These are phyloP conservation scores for Cladorrhinum sp. DNA, from an alignment of 2,329 filamentous ascomycete genomes.

Conservation along the genomic window DNA sequence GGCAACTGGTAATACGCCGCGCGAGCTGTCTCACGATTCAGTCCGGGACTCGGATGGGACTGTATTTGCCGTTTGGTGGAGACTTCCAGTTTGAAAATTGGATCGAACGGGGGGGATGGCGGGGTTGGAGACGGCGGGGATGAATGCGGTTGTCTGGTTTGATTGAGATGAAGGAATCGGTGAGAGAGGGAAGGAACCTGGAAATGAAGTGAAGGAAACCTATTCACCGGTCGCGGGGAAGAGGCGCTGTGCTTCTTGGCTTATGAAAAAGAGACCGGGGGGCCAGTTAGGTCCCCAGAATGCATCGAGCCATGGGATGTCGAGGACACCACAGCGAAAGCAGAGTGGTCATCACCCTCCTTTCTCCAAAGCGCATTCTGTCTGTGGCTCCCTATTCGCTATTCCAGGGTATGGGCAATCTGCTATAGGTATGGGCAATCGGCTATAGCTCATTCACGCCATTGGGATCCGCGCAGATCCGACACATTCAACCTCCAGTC, in stretches of 20 bases:
- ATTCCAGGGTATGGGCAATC: neutral
- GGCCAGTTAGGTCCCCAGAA: conserved; percentile 7
- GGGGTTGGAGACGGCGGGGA: conserved; percentile 15
- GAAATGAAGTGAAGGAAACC: conserved; percentile 27
- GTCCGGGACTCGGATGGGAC: conserved; percentile 17
- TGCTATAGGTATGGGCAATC: neutral
- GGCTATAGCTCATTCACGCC: neutral
- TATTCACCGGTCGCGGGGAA: conserved; percentile 29
- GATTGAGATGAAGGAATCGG: conserved; percentile 26
- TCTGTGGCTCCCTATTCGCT: neutral
- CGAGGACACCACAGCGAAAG: conserved; percentile 14
- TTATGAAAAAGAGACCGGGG: conserved; percentile 15
- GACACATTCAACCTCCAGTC: neutral
- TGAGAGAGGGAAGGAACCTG: conserved; percentile 24
- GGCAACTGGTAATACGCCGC: conserved; percentile 11
- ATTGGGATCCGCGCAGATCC: neutral
- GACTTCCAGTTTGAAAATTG: conserved; percentile 7
- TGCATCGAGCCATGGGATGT: neutral
- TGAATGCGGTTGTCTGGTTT: conserved; percentile 24
- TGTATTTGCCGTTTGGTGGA: conserved; percentile 22
- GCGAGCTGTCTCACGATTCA: conserved; percentile 25
- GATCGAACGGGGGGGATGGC: conserved; percentile 8
- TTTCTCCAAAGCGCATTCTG: neutral
- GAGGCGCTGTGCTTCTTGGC: conserved; percentile 22
- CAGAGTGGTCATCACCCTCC: conserved; percentile 6